Evolutionary conservation across 2,329 filamentous ascomycete genomes (phyloP), one percentile per base, ranked within the genome.

Genomic region (Sarocladiaceae sp.): DNA sequence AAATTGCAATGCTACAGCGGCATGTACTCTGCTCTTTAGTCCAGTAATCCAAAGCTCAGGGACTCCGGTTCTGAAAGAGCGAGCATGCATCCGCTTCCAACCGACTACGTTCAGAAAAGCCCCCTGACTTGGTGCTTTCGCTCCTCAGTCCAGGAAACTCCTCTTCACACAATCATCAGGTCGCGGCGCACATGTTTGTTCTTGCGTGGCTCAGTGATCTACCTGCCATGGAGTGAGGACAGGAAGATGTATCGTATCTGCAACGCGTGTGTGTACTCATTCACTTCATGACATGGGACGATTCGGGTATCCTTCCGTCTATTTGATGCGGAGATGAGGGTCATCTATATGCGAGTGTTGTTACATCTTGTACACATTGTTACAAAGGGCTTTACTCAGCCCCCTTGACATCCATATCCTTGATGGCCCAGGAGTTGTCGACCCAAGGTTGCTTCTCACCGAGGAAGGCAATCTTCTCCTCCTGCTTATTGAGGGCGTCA

Each of bases 391-490:
- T 48, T 57, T 65, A 68, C 49, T 70, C 66, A 37, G 58, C 58
- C 17, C 71, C 72, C 52, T 79, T 75, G 54, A 83, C 75, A 63
- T 92, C 85, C 71, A 96, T 83, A 65, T 93, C 88, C 55, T 82
- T 81, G 23, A 90, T 74, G 51, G 82, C 79, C 93, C 93, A 97
- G 13, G 74, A 71, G 22, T 74, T 77, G 58, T 90, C 84, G 22
- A 87, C 81, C 85, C 89, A 96, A 11, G 85, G 77, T 66, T 88
- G 89, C 72, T 86, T 88, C 73, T 93, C 86, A 33, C 93, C 93
- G 3, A 99, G 75, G 56, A 97, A 86, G 20, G 86, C 82, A 22
- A 85, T 74, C 51, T 83, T 82, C 53, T 84, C 84, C 55, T 83
- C 70, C 33, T 77, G 72, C 52, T 78, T 80, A 18, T 77, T 76